Evolutionary conservation across 2,329 filamentous ascomycete species (phyloP), one percentile per base, ranked within the genome.

Genomic region (Alternaria incomplexa): DNA sequence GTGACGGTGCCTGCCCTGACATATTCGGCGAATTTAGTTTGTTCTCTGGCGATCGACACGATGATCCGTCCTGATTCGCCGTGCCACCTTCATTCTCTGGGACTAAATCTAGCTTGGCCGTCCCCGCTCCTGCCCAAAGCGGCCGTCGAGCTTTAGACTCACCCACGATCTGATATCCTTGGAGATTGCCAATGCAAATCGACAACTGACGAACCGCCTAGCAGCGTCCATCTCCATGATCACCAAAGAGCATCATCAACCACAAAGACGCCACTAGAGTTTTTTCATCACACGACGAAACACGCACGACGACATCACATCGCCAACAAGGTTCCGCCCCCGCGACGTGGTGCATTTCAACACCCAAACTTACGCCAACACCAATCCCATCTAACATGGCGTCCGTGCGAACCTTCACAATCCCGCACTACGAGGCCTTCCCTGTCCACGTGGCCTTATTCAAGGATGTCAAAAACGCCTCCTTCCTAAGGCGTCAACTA

Each of bases 401-500:
- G 51, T 78, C 78, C 40, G 82, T 95, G 73, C 88, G 93, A 80
- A 89, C 87, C 3, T 81, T 97, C 60, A 75, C 84, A 46, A 85
- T 98, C 32, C 90, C 96, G 63, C 93, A 97, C 78, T 83, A 96
- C 46, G 91, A 93, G 2, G 74, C 84, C 7, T 85, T 93, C 77
- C 85, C 87, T 7, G 83, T 97, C 28, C 89, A 96, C 79, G 82
- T 93, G 53, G 90, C 88, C 46, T 83, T 97, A 30, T 97, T 96
- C 83, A 86, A 84, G 22, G 83, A 92, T 77, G 88, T 98, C 60
- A 79, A 86, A 65, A 99, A 99, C 78, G 87, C 93, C 11, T 81
- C 87, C 1, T 93, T 91, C 74, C 84, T 99, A 46, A 90, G 93
- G 56, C 85, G 90, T 70, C 94, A 97, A 81, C 88, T 99, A 6